Evolutionary conservation across 192 early-diverging fungal species (phyloP), one percentile per base, ranked within the genome.

Genomic region (Oehlia diaphana): DNA sequence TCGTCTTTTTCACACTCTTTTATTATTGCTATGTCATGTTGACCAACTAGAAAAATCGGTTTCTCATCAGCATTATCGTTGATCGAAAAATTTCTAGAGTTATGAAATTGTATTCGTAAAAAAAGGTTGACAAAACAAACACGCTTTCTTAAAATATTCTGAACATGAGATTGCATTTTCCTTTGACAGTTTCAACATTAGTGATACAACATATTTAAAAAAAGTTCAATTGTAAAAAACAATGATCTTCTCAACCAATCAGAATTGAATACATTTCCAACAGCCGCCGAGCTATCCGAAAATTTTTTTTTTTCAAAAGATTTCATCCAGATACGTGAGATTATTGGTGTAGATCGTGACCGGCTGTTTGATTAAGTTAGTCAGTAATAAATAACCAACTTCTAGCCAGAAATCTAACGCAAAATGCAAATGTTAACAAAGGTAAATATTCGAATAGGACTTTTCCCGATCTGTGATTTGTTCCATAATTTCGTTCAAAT

Each of bases 391-490:
- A 49, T 50, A 71, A 23, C 0, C 8, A 68, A 21, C 12, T 35
- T 63, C 64, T 21, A 58, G 44, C 44, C 44, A 42, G 39, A 5
- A 47, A 47, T 47, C 10, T 47, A 47, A 12, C 44, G 10, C 49
- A 89, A 82, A 82, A 93, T 93, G 92, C 92, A 92, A 90, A 91
- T 93, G 91, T 89, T 93, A 78, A 93, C 91, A 86, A 93, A 93
- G 89, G 92, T 92, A 86, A 76, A 50, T 21, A 10, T 16, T 42
- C 68, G 10, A 5, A 16, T 39, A 33, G 65, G 19, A 28, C 65
- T 61, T 73, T 26, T 39, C 49, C 23, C 13, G 9, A 21, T n/a
- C 49, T 35, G 63, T 16, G 10, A 50, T 76, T 44, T 77, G 44
- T 61, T 72, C 19, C 31, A 65, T 28, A 50, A 35, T n/a, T 44